Base-by-base conservation (phyloP, 2,329 filamentous ascomycete species). In the Gliomastix tumulicola region DNA sequence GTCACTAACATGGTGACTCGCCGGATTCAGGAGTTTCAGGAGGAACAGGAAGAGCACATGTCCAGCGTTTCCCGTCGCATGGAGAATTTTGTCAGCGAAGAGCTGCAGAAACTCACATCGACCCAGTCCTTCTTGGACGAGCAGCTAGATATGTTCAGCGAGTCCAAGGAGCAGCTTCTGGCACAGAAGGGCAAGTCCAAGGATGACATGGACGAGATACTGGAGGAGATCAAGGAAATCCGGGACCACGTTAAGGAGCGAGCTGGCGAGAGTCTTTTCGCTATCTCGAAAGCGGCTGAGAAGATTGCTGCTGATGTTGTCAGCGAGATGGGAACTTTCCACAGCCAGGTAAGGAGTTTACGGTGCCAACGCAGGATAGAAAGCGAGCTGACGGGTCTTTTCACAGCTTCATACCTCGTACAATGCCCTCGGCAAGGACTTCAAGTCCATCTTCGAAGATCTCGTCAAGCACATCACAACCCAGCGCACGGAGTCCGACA, bases 221-320 rank as follows among this genome's bases (percentile, higher is more conserved):
- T 98, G 9, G 86, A 92, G 50, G 90, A 94, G 55, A 95, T 97
- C 56, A 89, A 89, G 55, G 79, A 76, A n/a, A 71, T 97, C 18
- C 79, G 90, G 17, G 85, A 95, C 55, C 82, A 86, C 36, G 87
- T 97, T 35, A 96, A 96, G 66, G 69, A 76, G 34, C 83, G 84
- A 43, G 86, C 97, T 33, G 86, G 87, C 3, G 81, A 88, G 51
- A 90, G 89, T 8, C 68, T 97, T 30, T 82, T 87, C 49, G 81
- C 87, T 19, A 78, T 97, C 17, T 88, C 88, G 3, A 74, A 74
- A 10, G 88, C 89, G 9, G 88, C 90, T 3, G 87, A 90, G 60
- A 81, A 84, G 38, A 96, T 97, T 43, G 88, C 88, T 1, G 84
- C 82, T 11, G 90, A 94, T 49, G 89, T 97, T 33, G 76, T 95